phyloP scores from a whole-genome alignment of 495 filamentous ascomycete species.

The Neurospora sp. region DNA sequence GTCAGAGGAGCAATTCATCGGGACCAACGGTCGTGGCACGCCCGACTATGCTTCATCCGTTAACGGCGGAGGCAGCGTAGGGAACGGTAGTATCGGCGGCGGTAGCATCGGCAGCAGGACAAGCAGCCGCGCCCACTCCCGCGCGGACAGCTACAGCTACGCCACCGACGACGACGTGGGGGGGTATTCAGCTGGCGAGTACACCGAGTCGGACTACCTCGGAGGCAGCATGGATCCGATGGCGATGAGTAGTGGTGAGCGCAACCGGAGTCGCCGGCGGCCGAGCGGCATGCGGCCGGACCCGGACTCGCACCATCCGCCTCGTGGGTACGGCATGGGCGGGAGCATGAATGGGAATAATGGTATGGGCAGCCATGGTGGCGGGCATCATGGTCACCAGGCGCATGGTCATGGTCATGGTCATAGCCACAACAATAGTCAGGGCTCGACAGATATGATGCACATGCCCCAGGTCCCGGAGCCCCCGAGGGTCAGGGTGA shows the following conservation, averaged over 20 bases:
- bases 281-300: slow-evolving; percentile 3
- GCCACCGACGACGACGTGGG: slow-evolving; percentile 14
- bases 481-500: slow-evolving; percentile 37
- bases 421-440: slow-evolving; percentile 1
- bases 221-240: neutral
- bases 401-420: neutral
- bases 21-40: slow-evolving; percentile 5
- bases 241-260: slow-evolving; percentile 9
- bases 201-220: slow-evolving; percentile 20
- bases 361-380: slow-evolving; percentile 4
- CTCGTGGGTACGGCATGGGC: neutral
- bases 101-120: neutral
- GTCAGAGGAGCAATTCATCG: slow-evolving; percentile 1
- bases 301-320: slow-evolving; percentile 10
- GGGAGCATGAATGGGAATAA: slow-evolving; percentile 5
- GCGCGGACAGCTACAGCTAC: slow-evolving; percentile 18
- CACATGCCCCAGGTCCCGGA: slow-evolving; percentile 24
- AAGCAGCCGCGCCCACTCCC: slow-evolving; percentile 8
- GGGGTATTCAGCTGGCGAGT: slow-evolving; percentile 19
- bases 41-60: neutral
- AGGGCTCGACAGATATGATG: slow-evolving; percentile 4
- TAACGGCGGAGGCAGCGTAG: neutral
- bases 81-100: slow-evolving; percentile 3
- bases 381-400: neutral
- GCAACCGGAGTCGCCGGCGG: slow-evolving; percentile 8